A percentile compares a stretch with the other conserved stretches of the same genome.
Conservation (phyloP, 768 basidiomycete species). For the Amylocystis lapponica region DNA sequence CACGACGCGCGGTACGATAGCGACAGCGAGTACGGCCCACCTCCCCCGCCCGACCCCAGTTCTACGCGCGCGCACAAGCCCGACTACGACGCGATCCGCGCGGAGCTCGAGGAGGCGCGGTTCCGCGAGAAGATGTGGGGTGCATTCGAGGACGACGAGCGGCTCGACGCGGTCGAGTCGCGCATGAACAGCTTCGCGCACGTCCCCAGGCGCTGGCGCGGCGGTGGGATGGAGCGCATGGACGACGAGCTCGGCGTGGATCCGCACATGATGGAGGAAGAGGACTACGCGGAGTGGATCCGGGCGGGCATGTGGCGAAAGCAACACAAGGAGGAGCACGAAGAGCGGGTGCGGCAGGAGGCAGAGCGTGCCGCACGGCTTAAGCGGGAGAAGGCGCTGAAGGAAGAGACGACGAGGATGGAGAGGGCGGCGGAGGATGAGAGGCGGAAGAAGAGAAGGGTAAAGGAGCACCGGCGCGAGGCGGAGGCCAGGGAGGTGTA, state of each 20-base stretch:
- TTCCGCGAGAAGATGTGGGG: constrained; percentile 73
- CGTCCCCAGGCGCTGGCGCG: constrained; percentile 66
- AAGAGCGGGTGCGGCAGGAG: constrained; percentile 52
- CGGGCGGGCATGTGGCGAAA: constrained; percentile 81
- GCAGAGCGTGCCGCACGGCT: constrained; percentile 46
- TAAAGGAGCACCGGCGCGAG: constrained; percentile 38
- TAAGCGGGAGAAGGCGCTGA: constrained; percentile 48
- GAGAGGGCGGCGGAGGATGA: constrained; percentile 50
- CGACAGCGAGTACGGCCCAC: constrained; percentile 24
- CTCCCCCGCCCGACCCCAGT: constrained; percentile 15
- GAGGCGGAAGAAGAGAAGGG: constrained; percentile 41
- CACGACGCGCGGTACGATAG: constrained; percentile 5
- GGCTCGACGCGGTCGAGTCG: constrained; percentile 56
- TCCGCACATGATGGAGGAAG: constrained; percentile 63
- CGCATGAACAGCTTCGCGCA: constrained; percentile 64
- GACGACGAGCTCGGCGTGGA: constrained; percentile 38
- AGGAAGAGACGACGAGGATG: constrained; percentile 45
- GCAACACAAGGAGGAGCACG: constrained; percentile 62
- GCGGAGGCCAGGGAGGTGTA: constrained; percentile 48
- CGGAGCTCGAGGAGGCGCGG: constrained; percentile 54
- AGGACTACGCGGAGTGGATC: constrained; percentile 86
- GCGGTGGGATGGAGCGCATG: constrained; percentile 32
- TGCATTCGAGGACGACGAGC: constrained; percentile 68
- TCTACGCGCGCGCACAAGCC: constrained; percentile 23
- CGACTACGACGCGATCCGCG: constrained; percentile 44